Conservation (phyloP, 306 rosid species). For the Lathyrus aphaca region DNA sequence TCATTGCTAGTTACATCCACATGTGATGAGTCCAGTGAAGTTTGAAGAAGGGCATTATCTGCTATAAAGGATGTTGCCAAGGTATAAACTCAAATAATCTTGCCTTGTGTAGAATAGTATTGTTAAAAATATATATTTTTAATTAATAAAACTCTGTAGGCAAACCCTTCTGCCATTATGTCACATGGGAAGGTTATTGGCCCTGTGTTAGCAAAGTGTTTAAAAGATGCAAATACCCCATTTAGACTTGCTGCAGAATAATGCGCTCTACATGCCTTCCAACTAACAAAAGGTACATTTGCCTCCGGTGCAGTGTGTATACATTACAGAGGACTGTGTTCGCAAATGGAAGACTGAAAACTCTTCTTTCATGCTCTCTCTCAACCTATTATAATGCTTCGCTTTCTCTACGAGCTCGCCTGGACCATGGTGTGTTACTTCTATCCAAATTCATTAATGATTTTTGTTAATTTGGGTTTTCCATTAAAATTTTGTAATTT, state of each 20-base stretch:
- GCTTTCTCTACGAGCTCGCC: no score
- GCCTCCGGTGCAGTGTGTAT: no score
- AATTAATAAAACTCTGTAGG: constrained; percentile 54
- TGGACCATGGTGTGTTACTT: no score
- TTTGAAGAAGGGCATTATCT: constrained; percentile 86
- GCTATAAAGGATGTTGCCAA: constrained; percentile 81
- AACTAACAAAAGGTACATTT: constrained; percentile 73
- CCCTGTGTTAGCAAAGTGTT: constrained; percentile 81
- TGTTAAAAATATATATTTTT: constrained; percentile 21
- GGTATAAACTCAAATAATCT: constrained; percentile 49
- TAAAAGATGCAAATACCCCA: constrained; percentile 88
- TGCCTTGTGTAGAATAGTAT: constrained; percentile 8
- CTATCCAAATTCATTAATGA: no score
- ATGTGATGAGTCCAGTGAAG: constrained; percentile 93
- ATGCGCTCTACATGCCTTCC: constrained; percentile 81
- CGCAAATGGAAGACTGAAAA: no score
- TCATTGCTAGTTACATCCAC: constrained; percentile 71
- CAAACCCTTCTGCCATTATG: constrained; percentile 59
- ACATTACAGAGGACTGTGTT: no score
- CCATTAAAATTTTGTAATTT: no score
- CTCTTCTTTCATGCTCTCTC: no score
- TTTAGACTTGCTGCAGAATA: constrained; percentile 95
- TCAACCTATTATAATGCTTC: no score
- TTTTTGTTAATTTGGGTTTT: no score
- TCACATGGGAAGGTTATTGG: constrained; percentile 60